Conservation (phyloP, 257 asterid genomes). For the Rubia yunnanensis region DNA sequence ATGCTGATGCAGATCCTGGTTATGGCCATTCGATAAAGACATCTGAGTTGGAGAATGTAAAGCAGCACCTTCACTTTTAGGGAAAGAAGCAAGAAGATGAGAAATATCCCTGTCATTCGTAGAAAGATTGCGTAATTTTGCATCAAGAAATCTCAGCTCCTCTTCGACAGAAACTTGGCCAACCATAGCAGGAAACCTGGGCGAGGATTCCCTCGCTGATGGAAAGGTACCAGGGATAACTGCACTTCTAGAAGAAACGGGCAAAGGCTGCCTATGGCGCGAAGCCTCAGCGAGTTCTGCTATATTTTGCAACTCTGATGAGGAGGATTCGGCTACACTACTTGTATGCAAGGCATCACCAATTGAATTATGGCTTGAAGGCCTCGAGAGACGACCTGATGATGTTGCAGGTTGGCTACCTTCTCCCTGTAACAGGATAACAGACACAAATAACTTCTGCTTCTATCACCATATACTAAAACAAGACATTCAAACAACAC, state of each 20-base stretch:
- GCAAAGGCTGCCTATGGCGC: conserved; percentile 11
- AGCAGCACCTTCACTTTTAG: conserved; percentile 30
- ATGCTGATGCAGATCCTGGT: conserved; percentile 30
- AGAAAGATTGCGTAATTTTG: conserved; percentile 27
- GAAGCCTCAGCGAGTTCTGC: too few relatives aligned
- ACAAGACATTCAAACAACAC: too few relatives aligned
- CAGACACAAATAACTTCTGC: background rate
- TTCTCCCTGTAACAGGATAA: conserved; percentile 49
- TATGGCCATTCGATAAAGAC: conserved; percentile 26
- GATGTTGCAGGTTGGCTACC: conserved; percentile 32
- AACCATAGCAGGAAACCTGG: conserved; percentile 27
- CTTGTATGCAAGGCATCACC: conserved; percentile 21
- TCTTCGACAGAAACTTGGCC: conserved; percentile 1
- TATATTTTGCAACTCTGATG: conserved; percentile 22
- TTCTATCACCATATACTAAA: too few relatives aligned
- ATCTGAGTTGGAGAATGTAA: conserved; percentile 30
- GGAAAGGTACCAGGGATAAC: conserved; percentile 19
- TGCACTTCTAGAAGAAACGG: conserved; percentile 16
- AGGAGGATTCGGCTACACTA: conserved; percentile 17
- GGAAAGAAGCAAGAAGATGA: conserved; percentile 42
- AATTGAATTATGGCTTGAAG: conserved; percentile 47
- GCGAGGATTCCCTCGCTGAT: conserved; percentile 23
- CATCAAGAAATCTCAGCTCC: conserved; percentile 14
- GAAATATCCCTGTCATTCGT: conserved; percentile 39
- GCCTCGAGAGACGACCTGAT: conserved; percentile 31